Percentiles rank a stretch among this genome's conserved stretches.
phyloP scores from a whole-genome alignment of 176 grass and related monocot species.

The Lolium perenne region DNA sequence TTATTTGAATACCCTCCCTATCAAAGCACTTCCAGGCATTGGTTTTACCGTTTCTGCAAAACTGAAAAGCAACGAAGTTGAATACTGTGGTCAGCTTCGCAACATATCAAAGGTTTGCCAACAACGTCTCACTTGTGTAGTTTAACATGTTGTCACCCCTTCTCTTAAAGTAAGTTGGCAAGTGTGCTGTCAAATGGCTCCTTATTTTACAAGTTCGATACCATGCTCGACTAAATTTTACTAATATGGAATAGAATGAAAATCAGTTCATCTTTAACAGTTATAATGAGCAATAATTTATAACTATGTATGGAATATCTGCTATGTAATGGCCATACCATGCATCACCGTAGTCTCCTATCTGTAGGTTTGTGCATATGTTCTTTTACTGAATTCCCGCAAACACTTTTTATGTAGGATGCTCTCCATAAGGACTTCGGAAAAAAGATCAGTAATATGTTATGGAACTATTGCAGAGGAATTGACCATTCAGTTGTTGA shows the following conservation, averaged over 20 bases:
- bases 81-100: conserved; percentile 73
- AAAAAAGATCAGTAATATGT: conserved; percentile 77
- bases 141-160: conserved; percentile 30
- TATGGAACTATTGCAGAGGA: conserved; percentile 98
- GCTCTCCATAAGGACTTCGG: conserved; percentile 83
- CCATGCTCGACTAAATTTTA: conserved; percentile 2
- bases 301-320: conserved; percentile 28
- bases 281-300: conserved; percentile 16
- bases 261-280: background rate
- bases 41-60: conserved; percentile 71
- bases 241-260: background rate
- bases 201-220: conserved; percentile 17
- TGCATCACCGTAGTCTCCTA: conserved; percentile 16
- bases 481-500: conserved; percentile 85
- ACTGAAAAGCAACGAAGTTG: conserved; percentile 67
- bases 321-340: conserved; percentile 24
- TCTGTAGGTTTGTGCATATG: conserved; percentile 23
- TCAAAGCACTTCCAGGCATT: conserved; percentile 89
- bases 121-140: background rate
- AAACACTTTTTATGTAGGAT: conserved; percentile 65
- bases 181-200: background rate
- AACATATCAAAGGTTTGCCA: conserved; percentile 67
- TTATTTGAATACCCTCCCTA: conserved; percentile 76
- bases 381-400: conserved; percentile 26
- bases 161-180: conserved; percentile 25